Base-by-base conservation (phyloP, 2,329 filamentous ascomycete species). In the Penicillium olsonii region DNA sequence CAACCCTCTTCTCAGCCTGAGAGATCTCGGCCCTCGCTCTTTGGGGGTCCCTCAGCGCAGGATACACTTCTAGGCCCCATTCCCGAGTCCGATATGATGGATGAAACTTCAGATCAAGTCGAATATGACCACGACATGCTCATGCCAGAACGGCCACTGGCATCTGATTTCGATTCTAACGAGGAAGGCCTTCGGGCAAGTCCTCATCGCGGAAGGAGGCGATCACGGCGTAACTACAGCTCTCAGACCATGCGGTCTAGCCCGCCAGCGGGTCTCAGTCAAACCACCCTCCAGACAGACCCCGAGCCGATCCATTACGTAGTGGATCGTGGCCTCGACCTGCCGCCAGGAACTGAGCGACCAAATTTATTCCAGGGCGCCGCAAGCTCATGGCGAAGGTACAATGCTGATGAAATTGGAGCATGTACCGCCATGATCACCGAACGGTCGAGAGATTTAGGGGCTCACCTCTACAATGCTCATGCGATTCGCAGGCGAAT, bases 341-440 rank as follows among this genome's bases (percentile, higher is more conserved):
- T 60, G 7, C 53, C 50, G 12, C 45, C 50, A 5, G 56, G 54
- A 3, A 44, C 38, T 31, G 46, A 50, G 27, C 81, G 87, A 2
- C 85, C 85, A 9, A 94, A 94, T 65, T 44, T 59, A 27, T 62
- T 54, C 52, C 29, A 31, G n/a, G 89, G 90, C 1, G 71, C 79
- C 1, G 70, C 79, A 14, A 80, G 80, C 27, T 86, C 85, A 57
- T 96, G 91, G 90, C 78, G 82, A 54, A 89, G 92, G 69, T 94
- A 96, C 87, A 95, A 88, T 14, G 84, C 87, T 54, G 87, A 94
- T 69, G 94, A 97, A 70, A 82, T 92, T 48, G 77, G 79, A 7
- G 77, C 88, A 2, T 80, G 81, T 50, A 74, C 78, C 5, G 84
- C 85, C 7, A 74, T 95, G 47, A 80, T 86, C 50, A 78, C 82